Conservation (phyloP, 2,329 filamentous ascomycete genomes). For the Fusarium coicis region DNA sequence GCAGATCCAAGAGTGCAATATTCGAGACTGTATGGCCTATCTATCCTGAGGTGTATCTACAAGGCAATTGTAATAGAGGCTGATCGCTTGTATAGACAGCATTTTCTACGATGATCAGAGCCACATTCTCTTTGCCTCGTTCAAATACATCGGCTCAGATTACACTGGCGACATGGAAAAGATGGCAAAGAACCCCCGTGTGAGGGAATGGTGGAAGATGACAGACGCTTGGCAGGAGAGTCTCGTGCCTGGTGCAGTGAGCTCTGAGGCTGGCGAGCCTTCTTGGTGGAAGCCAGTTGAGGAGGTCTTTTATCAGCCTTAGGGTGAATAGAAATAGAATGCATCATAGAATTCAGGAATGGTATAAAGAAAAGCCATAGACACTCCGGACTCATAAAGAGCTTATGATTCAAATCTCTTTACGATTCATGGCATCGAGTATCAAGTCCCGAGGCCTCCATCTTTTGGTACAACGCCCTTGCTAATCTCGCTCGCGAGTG, state of each 20-base stretch:
- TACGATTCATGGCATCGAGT: constrained; percentile 32
- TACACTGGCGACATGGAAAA: constrained; percentile 79
- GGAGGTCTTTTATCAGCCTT: constrained; percentile 74
- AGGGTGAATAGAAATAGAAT: constrained; percentile 25
- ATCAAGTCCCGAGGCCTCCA: constrained; percentile 29
- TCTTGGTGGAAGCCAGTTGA: constrained; percentile 76
- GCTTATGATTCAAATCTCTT: background rate
- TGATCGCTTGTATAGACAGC: constrained; percentile 64
- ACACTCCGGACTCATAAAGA: background rate
- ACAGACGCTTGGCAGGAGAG: constrained; percentile 80
- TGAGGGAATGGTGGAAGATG: constrained; percentile 84
- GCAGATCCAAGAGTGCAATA: constrained; percentile 80
- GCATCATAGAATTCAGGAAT: background rate
- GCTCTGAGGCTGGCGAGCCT: constrained; percentile 68
- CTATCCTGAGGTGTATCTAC: background rate
- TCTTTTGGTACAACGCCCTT: constrained; percentile 44
- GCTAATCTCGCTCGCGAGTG: constrained; percentile 46
- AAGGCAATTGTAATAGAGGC: background rate
- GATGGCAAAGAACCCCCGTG: constrained; percentile 78
- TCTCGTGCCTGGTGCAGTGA: constrained; percentile 67
- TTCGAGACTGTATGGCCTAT: constrained; percentile 70
- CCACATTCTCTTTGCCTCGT: constrained; percentile 76
- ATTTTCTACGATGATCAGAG: constrained; percentile 75
- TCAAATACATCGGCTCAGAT: constrained; percentile 82
- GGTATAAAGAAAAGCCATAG: background rate